These are phyloP conservation scores for Xylaria sp. DNA, from an alignment of 2,329 filamentous ascomycete species.

Conservation along the genomic window DNA sequence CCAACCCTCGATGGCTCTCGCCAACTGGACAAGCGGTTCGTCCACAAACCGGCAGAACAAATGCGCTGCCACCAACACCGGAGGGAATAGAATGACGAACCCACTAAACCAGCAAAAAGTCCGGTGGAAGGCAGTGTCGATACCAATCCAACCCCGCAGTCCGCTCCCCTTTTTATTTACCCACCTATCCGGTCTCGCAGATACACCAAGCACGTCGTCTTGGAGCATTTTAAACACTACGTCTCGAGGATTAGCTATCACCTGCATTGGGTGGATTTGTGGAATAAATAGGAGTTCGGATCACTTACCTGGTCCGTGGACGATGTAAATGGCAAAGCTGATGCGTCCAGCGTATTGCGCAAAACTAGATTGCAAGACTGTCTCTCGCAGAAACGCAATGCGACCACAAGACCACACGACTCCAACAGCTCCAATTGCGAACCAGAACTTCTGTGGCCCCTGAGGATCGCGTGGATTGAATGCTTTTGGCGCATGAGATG, in stretches of 20 bases:
- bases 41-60: slow-evolving; percentile 53
- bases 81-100: slow-evolving; percentile 32
- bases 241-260: slow-evolving; percentile 9
- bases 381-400: slow-evolving; percentile 29
- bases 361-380: slow-evolving; percentile 42
- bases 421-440: slow-evolving; percentile 32
- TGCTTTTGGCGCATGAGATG: slow-evolving; percentile 29
- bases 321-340: slow-evolving; percentile 51
- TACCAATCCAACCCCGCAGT: slow-evolving; percentile 33
- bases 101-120: slow-evolving; percentile 36
- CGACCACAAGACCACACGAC: slow-evolving; percentile 33
- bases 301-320: slow-evolving; percentile 39
- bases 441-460: slow-evolving; percentile 36
- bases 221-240: slow-evolving; percentile 37
- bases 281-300: background rate
- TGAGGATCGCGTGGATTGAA: slow-evolving; percentile 30
- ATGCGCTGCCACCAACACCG: slow-evolving; percentile 51
- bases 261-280: background rate
- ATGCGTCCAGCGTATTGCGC: slow-evolving; percentile 51
- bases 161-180: slow-evolving; percentile 25
- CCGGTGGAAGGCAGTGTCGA: slow-evolving; percentile 28
- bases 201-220: slow-evolving; percentile 27
- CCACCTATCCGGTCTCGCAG: slow-evolving; percentile 21
- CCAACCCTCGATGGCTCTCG: slow-evolving; percentile 1
- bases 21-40: slow-evolving; percentile 22